Evolutionary conservation across 176 grass and related monocot genomes (phyloP).

Genomic region (Triticum timopheevii): DNA sequence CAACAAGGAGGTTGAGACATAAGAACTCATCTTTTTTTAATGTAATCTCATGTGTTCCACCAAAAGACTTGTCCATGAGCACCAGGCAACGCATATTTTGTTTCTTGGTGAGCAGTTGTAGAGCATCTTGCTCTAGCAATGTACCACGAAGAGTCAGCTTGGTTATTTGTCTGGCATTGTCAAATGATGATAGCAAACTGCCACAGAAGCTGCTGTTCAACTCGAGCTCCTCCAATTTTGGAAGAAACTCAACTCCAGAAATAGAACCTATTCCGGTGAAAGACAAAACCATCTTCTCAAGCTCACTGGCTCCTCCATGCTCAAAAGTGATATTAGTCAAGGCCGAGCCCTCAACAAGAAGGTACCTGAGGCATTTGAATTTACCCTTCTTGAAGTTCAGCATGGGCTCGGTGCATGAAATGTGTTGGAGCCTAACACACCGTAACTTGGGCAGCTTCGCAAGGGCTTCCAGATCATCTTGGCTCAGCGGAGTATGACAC

Average conservation of each 20-base stretch:
- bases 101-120: not conserved
- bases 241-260: no score
- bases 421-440: not conserved
- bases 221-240: not conserved
- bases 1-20: not conserved
- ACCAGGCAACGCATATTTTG: not conserved
- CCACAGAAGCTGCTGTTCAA: not conserved
- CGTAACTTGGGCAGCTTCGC: not conserved
- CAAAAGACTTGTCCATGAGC: not conserved
- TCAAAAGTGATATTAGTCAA: not conserved
- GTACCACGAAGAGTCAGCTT: not conserved
- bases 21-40: not conserved
- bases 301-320: no score
- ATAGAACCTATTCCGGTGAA: no score
- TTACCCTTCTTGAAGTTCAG: not conserved
- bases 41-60: not conserved
- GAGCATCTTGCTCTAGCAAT: not conserved
- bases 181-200: not conserved
- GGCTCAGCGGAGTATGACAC: not conserved
- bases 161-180: not conserved
- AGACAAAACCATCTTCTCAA: no score
- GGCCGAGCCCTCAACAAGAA: slow-evolving; percentile 1
- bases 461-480: not conserved
- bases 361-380: not conserved
- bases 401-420: not conserved